phyloP scores from a whole-genome alignment of 345 rosid genomes.

The Dipteronia sinensis region DNA sequence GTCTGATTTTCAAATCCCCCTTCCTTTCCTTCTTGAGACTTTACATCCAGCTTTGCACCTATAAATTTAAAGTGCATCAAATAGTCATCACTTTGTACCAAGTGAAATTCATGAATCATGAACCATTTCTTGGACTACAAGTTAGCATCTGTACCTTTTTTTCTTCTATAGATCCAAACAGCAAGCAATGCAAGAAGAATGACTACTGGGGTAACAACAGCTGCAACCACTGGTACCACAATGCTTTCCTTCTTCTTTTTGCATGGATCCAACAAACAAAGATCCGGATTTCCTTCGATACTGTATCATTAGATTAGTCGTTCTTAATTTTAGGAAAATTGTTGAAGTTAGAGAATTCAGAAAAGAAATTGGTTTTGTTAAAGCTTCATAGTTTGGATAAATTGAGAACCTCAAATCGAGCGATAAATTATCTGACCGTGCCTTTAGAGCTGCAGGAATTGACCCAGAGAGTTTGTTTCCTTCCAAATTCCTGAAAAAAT shows the following conservation, averaged over 20 bases:
- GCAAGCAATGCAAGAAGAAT: constrained; percentile 19
- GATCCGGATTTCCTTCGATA: constrained; percentile 40
- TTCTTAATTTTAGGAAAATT: not conserved
- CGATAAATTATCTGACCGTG: constrained; percentile 15
- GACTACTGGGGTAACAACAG: constrained; percentile 7
- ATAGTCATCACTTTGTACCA: not conserved
- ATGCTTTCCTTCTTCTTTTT: constrained; percentile 31
- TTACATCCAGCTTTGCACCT: constrained; percentile 2
- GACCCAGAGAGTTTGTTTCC: constrained; percentile 38
- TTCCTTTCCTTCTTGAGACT: constrained; percentile 4
- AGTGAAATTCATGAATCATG: not conserved
- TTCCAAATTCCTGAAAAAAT: constrained; percentile 31
- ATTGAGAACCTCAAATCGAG: constrained; percentile 27
- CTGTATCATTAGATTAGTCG: constrained; percentile 28
- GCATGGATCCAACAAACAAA: constrained; percentile 39
- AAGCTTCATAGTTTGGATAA: not conserved
- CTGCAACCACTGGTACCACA: constrained; percentile 20
- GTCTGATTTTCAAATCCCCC: constrained; percentile 13
- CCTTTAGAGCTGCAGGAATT: constrained; percentile 30
- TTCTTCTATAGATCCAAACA: constrained; percentile 25
- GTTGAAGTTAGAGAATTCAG: not conserved
- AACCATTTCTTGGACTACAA: not conserved
- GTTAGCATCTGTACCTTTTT: constrained; percentile 18
- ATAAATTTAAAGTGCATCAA: not conserved
- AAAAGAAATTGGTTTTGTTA: not conserved